These are phyloP conservation scores for Hirsutella minnesotensis DNA, from an alignment of 2,329 filamentous ascomycete genomes.

Conservation along the genomic window DNA sequence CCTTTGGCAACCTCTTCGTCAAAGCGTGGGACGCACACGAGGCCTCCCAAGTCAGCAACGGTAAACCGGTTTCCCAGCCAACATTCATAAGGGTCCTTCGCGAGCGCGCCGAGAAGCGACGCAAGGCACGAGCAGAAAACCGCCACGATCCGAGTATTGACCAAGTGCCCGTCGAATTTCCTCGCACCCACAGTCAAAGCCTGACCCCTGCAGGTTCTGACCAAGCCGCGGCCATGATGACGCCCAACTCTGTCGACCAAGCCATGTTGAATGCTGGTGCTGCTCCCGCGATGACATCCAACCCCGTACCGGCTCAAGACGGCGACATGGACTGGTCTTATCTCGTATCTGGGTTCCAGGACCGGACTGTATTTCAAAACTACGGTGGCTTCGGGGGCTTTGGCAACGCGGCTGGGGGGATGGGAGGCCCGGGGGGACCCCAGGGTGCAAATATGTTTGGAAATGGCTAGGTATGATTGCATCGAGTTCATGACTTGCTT, in stretches of 20 bases:
- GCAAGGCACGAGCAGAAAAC: slow-evolving; percentile 18
- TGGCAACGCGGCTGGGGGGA: not conserved
- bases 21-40: slow-evolving; percentile 51
- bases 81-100: slow-evolving; percentile 35
- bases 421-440: not conserved
- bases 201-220: slow-evolving; percentile 6
- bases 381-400: slow-evolving; percentile 13
- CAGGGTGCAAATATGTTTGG: not conserved
- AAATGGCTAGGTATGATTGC: not conserved
- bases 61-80: slow-evolving; percentile 29
- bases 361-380: slow-evolving; percentile 17
- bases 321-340: slow-evolving; percentile 37
- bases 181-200: slow-evolving; percentile 7
- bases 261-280: slow-evolving; percentile 3
- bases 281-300: slow-evolving; percentile 7
- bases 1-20: slow-evolving; percentile 45
- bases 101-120: slow-evolving; percentile 27
- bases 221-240: slow-evolving; percentile 19
- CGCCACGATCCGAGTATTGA: slow-evolving; percentile 11
- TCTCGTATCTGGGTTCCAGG: slow-evolving; percentile 30
- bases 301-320: slow-evolving; percentile 8
- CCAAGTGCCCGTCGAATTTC: slow-evolving; percentile 13
- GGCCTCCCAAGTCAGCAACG: slow-evolving; percentile 31
- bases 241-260: slow-evolving; percentile 11
- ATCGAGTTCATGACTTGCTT: no score